Percentiles rank a stretch among this genome's conserved stretches.
Conservation (phyloP, 441 rosid genomes). For the Capsella rubella region DNA sequence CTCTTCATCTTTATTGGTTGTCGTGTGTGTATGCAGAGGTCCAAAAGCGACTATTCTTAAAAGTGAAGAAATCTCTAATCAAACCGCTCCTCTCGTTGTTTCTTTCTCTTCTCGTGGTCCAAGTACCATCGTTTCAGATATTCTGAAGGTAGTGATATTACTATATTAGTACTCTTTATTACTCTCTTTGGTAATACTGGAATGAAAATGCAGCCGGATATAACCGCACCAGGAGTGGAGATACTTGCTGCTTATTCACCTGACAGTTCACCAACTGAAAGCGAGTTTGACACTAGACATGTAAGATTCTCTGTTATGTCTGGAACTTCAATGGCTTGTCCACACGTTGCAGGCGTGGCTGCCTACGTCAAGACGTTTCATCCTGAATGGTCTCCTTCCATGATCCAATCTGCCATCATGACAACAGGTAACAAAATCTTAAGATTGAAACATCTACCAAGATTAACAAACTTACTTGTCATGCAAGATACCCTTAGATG, state of each 20-base stretch:
- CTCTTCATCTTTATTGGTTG: background rate
- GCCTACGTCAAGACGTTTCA: conserved; percentile 57
- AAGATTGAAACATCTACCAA: background rate
- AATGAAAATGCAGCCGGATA: conserved; percentile 47
- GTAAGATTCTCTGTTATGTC: conserved; percentile 44
- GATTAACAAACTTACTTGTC: background rate
- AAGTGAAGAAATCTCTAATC: conserved; percentile 32
- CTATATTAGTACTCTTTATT: background rate
- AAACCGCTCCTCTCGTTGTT: conserved; percentile 28
- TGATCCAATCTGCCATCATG: conserved; percentile 69
- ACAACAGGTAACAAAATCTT: conserved; percentile 54
- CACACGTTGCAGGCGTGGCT: conserved; percentile 59
- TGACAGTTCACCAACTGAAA: conserved; percentile 23
- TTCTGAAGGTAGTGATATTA: conserved; percentile 35
- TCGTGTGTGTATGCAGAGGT: conserved; percentile 9
- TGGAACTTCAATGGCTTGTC: conserved; percentile 69
- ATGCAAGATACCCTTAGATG: background rate
- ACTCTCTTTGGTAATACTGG: background rate
- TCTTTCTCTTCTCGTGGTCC: conserved; percentile 43
- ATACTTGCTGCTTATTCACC: conserved; percentile 56
- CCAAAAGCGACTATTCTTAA: conserved; percentile 29
- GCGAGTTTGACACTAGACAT: conserved; percentile 16
- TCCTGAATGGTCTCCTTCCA: conserved; percentile 65
- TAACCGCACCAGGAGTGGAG: conserved; percentile 55
- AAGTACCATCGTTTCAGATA: conserved; percentile 27